Conservation (phyloP, 1,284 basidiomycete species). For the Pseudozyma hubeiensis region DNA sequence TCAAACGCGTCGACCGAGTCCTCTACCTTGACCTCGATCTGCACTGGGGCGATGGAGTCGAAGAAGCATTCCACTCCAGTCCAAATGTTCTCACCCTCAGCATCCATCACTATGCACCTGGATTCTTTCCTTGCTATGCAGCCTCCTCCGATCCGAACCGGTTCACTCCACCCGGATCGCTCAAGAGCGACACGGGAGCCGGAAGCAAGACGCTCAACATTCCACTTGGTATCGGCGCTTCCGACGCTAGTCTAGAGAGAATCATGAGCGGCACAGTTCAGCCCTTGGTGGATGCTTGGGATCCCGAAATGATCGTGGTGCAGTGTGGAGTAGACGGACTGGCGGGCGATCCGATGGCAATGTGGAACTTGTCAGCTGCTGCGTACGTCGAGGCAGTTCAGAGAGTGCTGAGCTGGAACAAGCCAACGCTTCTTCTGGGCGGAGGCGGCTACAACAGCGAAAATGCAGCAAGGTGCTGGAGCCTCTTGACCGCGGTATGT, state of each 20-base stretch:
- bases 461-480: constrained; percentile 47
- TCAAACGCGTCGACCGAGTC: constrained; percentile 45
- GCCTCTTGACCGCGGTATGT: constrained; percentile 35
- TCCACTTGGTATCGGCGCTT: constrained; percentile 35
- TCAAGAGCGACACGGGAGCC: constrained; percentile 19
- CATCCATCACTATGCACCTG: constrained; percentile 81
- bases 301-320: constrained; percentile 82
- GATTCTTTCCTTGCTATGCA: constrained; percentile 79
- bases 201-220: constrained; percentile 34
- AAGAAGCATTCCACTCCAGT: constrained; percentile 65
- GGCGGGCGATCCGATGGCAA: constrained; percentile 77
- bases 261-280: constrained; percentile 69
- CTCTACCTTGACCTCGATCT: constrained; percentile 88
- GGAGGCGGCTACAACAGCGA: constrained; percentile 49
- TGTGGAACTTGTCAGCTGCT: constrained; percentile 80
- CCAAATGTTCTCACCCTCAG: constrained; percentile 77
- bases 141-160: constrained; percentile 31
- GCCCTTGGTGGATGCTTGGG: constrained; percentile 75
- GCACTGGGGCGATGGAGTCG: constrained; percentile 88
- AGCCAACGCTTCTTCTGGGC: constrained; percentile 47
- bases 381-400: constrained; percentile 28
- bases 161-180: constrained; percentile 36
- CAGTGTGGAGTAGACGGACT: constrained; percentile 89
- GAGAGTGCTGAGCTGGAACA: constrained; percentile 31
- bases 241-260: constrained; percentile 23